A percentile compares a stretch with the other conserved stretches of the same genome.
Evolutionary conservation across 1,139 yeast species (phyloP).

Genomic region (Hansenula sp.): DNA sequence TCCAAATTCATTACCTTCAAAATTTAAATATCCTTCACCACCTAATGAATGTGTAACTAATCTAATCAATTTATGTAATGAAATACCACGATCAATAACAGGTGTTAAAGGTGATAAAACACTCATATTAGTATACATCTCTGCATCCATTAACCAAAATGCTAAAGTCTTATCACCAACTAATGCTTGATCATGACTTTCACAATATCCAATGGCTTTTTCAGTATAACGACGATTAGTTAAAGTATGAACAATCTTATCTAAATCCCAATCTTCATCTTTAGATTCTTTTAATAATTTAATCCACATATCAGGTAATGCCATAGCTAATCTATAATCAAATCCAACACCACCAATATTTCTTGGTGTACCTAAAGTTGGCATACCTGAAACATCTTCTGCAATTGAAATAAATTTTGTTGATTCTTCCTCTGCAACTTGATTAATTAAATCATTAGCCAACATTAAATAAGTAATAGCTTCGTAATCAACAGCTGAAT

Average conservation of each 20-base stretch:
- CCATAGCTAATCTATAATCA: conserved; percentile 93
- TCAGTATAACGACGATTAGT: conserved; percentile 89
- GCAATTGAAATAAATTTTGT: conserved; percentile 76
- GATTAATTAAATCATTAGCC: conserved; percentile 72
- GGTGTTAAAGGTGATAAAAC: conserved; percentile 66
- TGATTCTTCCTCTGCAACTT: conserved; percentile 38
- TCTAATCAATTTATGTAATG: conserved; percentile 88
- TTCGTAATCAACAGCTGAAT: conserved; percentile 76
- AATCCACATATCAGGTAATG: conserved; percentile 99
- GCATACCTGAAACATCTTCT: conserved; percentile 97
- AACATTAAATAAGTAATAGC: conserved; percentile 83
- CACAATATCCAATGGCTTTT: conserved; percentile 88
- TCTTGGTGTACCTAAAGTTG: conserved; percentile 80
- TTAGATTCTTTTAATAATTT: conserved; percentile 75
- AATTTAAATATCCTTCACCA: conserved; percentile 93
- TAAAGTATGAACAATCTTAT: conserved; percentile 71
- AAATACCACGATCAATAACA: conserved; percentile 80
- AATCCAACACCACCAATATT: conserved; percentile 84
- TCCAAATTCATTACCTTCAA: conserved; percentile 98
- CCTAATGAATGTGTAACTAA: conserved; percentile 83
- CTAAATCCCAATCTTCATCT: conserved; percentile 94
- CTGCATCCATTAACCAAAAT: conserved; percentile 98
- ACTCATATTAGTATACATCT: conserved; percentile 97
- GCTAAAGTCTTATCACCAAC: conserved; percentile 97
- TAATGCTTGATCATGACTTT: conserved; percentile 94